Conservation (phyloP, 176 grass and related monocot species). For the Zoysia japonica region DNA sequence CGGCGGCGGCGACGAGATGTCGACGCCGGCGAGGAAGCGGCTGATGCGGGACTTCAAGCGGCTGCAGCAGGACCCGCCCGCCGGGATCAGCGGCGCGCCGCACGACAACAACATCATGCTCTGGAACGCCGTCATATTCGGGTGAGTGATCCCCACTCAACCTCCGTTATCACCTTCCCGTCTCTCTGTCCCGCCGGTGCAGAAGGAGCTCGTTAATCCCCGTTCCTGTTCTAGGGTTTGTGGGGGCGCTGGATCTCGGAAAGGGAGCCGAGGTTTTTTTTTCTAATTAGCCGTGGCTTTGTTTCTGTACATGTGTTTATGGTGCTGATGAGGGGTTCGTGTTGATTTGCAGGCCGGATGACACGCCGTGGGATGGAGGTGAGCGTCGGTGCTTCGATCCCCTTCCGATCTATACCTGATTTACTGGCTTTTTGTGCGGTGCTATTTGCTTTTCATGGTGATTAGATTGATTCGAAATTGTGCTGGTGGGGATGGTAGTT, state of each 20-base stretch:
- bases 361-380: conserved; percentile 98
- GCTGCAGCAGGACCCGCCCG: conserved; percentile 94
- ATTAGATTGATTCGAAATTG: neutral
- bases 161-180: neutral
- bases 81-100: conserved; percentile 91
- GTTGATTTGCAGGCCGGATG: conserved; percentile 74
- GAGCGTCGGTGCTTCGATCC: conserved; percentile 31
- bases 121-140: conserved; percentile 99
- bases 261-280: neutral
- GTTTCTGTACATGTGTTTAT: neutral
- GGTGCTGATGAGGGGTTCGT: conserved; percentile 26
- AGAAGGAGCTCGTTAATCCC: too few species aligned
- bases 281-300: neutral
- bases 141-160: conserved; percentile 42
- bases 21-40: conserved; percentile 96
- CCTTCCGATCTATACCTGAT: conserved; percentile 21
- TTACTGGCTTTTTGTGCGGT: neutral
- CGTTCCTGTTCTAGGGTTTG: conserved; percentile 15
- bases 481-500: neutral
- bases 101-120: conserved; percentile 99
- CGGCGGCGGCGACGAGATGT: conserved; percentile 52
- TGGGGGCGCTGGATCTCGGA: conserved; percentile 30
- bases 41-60: conserved; percentile 99
- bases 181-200: neutral
- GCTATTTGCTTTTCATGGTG: neutral